Percentiles rank a stretch among this genome's conserved stretches.
phyloP scores from a whole-genome alignment of 2,329 filamentous ascomycete genomes.

The Fusarium bactridioides region DNA sequence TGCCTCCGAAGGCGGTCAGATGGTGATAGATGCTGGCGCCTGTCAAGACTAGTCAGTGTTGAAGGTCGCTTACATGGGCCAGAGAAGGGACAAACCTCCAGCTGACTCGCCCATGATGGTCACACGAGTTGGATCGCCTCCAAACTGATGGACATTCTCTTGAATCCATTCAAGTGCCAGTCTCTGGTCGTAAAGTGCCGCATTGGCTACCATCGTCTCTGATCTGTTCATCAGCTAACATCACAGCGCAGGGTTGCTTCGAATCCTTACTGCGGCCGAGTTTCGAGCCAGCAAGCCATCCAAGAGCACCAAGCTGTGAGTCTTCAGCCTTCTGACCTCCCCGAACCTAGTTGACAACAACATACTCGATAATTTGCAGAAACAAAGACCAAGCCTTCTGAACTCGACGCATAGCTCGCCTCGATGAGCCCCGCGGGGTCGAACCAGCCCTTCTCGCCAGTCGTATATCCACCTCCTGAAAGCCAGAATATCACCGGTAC shows the following conservation, averaged over 20 bases:
- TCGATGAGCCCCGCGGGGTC: not conserved
- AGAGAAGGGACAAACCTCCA: not conserved
- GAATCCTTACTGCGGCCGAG: not conserved
- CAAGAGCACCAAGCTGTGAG: not conserved
- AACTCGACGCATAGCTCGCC: not conserved
- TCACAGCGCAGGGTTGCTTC: fast-evolving
- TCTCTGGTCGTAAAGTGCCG: not conserved
- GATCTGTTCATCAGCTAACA: not conserved
- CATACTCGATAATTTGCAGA: not conserved
- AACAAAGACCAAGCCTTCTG: not conserved
- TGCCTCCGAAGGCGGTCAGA: not conserved
- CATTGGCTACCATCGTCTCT: not conserved
- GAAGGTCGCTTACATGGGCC: not conserved
- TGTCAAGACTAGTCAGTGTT: not conserved
- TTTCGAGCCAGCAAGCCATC: not conserved
- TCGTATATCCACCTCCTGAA: not conserved
- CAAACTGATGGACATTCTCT: not conserved
- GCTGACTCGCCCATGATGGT: not conserved
- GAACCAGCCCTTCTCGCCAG: not conserved
- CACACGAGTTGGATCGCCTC: not conserved
- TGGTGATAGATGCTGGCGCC: not conserved
- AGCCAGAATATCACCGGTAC: not conserved
- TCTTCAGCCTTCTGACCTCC: fast-evolving
- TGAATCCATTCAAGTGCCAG: not conserved
- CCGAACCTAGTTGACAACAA: not conserved